phyloP scores from a whole-genome alignment of 108 stramenopile species.

The Nitzschia putrida region DNA sequence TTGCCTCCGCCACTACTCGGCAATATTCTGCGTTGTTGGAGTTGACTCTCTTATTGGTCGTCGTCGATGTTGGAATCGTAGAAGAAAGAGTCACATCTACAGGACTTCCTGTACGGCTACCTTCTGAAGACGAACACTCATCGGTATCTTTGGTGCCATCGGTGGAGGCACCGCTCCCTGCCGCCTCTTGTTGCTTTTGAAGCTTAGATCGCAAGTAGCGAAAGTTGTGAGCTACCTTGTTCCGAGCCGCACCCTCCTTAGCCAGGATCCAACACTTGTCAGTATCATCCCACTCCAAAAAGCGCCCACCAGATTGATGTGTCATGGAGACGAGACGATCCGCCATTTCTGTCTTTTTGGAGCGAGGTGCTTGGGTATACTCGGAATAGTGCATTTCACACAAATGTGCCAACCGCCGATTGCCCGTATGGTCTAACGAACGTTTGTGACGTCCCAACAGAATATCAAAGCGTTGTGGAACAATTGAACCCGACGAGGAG shows the following conservation, averaged over 20 bases:
- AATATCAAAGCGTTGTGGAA: conserved; percentile 16
- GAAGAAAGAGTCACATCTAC: no score
- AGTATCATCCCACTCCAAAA: conserved; percentile 5
- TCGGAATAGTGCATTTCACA: conserved; percentile 10
- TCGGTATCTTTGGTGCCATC: no score
- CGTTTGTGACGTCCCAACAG: conserved; percentile 3
- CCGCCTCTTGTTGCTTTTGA: background rate
- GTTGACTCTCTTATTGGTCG: no score
- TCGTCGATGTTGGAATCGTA: no score
- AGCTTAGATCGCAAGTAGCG: conserved; percentile 17
- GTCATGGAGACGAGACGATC: conserved; percentile 2
- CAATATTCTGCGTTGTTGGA: no score
- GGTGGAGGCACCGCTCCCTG: no score
- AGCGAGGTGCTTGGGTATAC: background rate
- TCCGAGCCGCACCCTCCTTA: conserved; percentile 12
- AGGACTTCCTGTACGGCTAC: no score
- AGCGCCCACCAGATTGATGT: conserved; percentile 17
- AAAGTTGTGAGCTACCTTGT: conserved; percentile 29
- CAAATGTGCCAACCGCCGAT: background rate
- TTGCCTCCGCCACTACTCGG: no score
- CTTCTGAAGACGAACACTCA: no score
- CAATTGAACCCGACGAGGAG: background rate
- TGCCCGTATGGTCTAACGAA: conserved; percentile 9
- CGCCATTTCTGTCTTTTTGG: conserved; percentile 19
- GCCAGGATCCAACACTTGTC: conserved; percentile 24